Conservation (phyloP, 495 filamentous ascomycete species). For the Lasiosphaeria hispida region DNA sequence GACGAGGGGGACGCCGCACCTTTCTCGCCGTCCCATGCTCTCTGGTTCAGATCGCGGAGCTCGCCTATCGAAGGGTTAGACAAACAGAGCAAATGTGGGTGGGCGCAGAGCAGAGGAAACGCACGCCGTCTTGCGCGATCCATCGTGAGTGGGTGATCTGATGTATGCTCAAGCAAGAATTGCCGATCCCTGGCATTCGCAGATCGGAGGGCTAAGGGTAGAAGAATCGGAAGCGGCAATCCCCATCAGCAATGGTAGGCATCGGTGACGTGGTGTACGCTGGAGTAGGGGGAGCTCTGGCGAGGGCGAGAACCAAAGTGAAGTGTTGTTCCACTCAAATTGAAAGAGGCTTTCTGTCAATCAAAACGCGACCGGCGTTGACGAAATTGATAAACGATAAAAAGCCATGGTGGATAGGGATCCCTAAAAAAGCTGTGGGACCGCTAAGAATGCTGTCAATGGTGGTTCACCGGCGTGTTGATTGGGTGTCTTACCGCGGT, state of each 20-base stretch:
- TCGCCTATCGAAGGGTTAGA: conserved; percentile 59
- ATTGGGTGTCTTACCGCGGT: conserved; percentile 3
- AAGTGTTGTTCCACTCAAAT: conserved; percentile 7
- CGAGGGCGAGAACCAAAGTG: neutral
- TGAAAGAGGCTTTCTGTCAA: conserved; percentile 9
- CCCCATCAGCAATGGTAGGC: conserved; percentile 44
- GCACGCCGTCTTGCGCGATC: conserved; percentile 82
- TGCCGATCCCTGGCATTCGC: conserved; percentile 40
- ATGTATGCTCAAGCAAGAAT: conserved; percentile 13
- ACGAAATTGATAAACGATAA: conserved; percentile 28
- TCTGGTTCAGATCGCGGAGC: conserved; percentile 79
- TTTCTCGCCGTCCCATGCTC: conserved; percentile 83
- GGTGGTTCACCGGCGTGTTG: neutral
- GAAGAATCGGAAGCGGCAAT: conserved; percentile 45
- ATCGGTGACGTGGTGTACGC: conserved; percentile 39
- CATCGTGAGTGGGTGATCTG: conserved; percentile 53
- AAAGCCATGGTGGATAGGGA: conserved; percentile 20
- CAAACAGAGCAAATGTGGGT: neutral
- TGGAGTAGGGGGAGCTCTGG: neutral
- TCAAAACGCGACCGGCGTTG: conserved; percentile 23
- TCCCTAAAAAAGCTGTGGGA: conserved; percentile 6
- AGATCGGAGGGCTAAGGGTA: conserved; percentile 45
- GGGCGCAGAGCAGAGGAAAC: conserved; percentile 20
- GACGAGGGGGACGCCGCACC: conserved; percentile 51
- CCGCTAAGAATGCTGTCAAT: neutral